Conservation (phyloP, 257 asterid species). For the Penstemon barbatus region DNA sequence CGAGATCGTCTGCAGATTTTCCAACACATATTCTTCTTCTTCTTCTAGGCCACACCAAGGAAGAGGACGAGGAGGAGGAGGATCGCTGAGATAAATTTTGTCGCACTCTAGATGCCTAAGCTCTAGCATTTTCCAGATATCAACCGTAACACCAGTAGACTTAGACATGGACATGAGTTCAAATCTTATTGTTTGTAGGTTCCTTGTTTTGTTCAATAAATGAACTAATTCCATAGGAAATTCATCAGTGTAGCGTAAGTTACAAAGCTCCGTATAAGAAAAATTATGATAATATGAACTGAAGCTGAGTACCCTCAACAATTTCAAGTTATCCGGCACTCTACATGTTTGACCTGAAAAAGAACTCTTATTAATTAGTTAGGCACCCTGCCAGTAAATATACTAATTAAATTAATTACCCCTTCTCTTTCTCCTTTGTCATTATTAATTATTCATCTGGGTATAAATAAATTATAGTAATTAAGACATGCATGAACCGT, state of each 20-base stretch:
- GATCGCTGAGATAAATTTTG: neutral
- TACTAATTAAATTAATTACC: no score
- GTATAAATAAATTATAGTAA: no score
- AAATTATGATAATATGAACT: no score
- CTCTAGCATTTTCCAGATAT: constrained; percentile 29
- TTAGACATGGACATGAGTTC: no score
- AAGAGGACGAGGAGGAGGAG: neutral
- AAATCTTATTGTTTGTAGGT: constrained; percentile 18
- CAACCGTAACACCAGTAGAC: neutral
- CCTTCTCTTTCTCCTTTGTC: no score
- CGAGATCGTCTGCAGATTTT: constrained; percentile 25
- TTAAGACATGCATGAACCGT: no score
- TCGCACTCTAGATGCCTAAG: constrained; percentile 20
- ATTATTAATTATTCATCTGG: no score
- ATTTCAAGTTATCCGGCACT: neutral
- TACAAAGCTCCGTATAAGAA: neutral
- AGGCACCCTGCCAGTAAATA: no score
- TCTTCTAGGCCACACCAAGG: no score
- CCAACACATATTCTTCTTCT: neutral
- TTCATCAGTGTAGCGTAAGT: constrained; percentile 8
- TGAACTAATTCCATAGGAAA: neutral
- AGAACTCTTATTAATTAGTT: no score
- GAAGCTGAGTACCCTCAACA: neutral
- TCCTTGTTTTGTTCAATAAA: neutral
- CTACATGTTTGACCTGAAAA: neutral